A percentile compares a stretch with the other conserved stretches of the same genome.
Conservation (phyloP, 345 rosid genomes). For the Angophora floribunda region DNA sequence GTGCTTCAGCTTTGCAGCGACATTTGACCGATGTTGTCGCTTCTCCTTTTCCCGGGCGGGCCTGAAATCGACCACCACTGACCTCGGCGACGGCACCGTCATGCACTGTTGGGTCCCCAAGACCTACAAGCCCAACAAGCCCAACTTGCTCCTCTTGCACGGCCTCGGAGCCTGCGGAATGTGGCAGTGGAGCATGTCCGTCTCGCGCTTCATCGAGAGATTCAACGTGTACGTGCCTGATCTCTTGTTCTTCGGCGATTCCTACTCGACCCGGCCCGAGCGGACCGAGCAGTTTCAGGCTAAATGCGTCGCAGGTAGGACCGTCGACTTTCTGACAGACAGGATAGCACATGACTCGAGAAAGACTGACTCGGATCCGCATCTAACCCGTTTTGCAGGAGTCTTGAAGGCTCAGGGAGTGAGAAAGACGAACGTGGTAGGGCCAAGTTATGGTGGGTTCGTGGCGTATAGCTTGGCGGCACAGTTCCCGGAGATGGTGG, state of each 20-base stretch:
- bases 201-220: not conserved
- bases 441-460: constrained; percentile 15
- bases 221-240: constrained; percentile 16
- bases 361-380: not conserved
- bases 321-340: not conserved
- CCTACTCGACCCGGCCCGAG: constrained; percentile 7
- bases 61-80: constrained; percentile 22
- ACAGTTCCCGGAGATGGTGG: constrained; percentile 7
- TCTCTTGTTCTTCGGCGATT: constrained; percentile 15
- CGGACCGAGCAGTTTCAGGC: constrained; percentile 12
- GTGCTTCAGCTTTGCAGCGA: constrained; percentile 58
- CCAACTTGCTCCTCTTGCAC: constrained; percentile 3
- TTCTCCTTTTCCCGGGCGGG: constrained; percentile 51
- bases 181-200: constrained; percentile 3
- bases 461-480: constrained; percentile 15
- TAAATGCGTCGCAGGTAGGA: not conserved
- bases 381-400: not conserved
- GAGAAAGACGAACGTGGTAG: constrained; percentile 3
- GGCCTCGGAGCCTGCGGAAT: constrained; percentile 7
- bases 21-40: constrained; percentile 46
- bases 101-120: constrained; percentile 8
- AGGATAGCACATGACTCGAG: not conserved
- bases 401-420: constrained; percentile 1
- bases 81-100: constrained; percentile 6
- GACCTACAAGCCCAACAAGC: not conserved